phyloP scores from a whole-genome alignment of 1,139 yeast genomes.

The Kurtzmaniella natalensis region DNA sequence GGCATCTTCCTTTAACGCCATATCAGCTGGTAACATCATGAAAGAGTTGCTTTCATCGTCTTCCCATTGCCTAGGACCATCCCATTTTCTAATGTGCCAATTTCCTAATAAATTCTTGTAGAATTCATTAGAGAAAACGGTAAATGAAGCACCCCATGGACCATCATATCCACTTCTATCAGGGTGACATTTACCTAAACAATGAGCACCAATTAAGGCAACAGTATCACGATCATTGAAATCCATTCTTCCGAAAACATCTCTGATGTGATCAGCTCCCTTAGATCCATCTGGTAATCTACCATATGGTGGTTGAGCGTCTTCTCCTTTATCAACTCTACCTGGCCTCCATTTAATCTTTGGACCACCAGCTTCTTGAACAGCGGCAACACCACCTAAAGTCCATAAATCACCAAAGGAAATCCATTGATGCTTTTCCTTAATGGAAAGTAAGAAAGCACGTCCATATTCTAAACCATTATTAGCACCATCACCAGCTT shows the following conservation, averaged over 20 bases:
- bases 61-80: constrained; percentile 72
- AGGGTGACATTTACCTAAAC: constrained; percentile 74
- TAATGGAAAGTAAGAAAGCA: constrained; percentile 59
- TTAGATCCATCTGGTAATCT: constrained; percentile 77
- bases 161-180: constrained; percentile 76
- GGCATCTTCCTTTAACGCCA: constrained; percentile 65
- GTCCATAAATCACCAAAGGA: constrained; percentile 89
- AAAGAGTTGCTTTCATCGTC: constrained; percentile 68
- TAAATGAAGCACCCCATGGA: constrained; percentile 93
- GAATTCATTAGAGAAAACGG: constrained; percentile 79
- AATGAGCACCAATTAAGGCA: constrained; percentile 85
- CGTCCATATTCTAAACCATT: constrained; percentile 67
- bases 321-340: constrained; percentile 44
- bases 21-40: constrained; percentile 91
- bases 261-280: constrained; percentile 67
- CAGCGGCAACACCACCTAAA: constrained; percentile 77
- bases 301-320: constrained; percentile 58
- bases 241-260: constrained; percentile 65
- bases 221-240: constrained; percentile 81
- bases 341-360: constrained; percentile 87
- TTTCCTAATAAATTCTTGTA: constrained; percentile 67
- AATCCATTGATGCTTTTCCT: constrained; percentile 65
- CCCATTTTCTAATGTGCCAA: constrained; percentile 78
- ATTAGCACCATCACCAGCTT: constrained; percentile 67
- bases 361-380: constrained; percentile 88